Evolutionary conservation across 2,329 filamentous ascomycete species (phyloP).

Genomic region (Didymella glomerata): DNA sequence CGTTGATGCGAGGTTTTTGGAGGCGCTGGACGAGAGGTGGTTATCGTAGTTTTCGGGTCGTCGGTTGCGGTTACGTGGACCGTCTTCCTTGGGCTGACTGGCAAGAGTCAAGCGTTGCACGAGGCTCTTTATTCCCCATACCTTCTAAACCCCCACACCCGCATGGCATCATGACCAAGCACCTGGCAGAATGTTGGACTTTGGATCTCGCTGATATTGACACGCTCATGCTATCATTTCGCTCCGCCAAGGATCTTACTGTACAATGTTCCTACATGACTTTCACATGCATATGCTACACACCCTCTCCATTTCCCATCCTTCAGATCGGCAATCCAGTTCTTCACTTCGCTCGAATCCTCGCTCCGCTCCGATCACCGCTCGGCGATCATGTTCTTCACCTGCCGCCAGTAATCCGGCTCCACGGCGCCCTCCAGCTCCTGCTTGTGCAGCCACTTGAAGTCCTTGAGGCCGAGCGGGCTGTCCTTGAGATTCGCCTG

Average conservation of each 20-base stretch:
- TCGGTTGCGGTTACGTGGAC: no score
- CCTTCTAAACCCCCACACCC: no score
- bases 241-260: conserved; percentile 1
- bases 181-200: conserved; percentile 38
- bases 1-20: conserved; percentile 57
- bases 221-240: not conserved
- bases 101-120: no score
- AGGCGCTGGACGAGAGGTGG: conserved; percentile 45
- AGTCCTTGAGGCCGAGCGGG: conserved; percentile 77
- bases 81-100: no score
- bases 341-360: not conserved
- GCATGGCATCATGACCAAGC: no score
- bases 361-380: conserved; percentile 59
- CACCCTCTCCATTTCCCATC: not conserved
- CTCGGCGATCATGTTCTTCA: conserved; percentile 85
- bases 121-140: no score
- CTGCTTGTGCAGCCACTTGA: conserved; percentile 90
- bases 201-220: conserved; percentile 8
- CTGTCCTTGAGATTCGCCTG: conserved; percentile 82
- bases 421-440: conserved; percentile 77
- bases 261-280: conserved; percentile 22
- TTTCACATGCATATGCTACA: conserved; percentile 19
- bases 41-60: no score
- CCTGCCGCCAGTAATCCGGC: conserved; percentile 73
- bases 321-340: not conserved